Percentiles rank a stretch among this genome's conserved stretches.
phyloP scores from a whole-genome alignment of 306 rosid genomes.

The Cicer yamashitae region DNA sequence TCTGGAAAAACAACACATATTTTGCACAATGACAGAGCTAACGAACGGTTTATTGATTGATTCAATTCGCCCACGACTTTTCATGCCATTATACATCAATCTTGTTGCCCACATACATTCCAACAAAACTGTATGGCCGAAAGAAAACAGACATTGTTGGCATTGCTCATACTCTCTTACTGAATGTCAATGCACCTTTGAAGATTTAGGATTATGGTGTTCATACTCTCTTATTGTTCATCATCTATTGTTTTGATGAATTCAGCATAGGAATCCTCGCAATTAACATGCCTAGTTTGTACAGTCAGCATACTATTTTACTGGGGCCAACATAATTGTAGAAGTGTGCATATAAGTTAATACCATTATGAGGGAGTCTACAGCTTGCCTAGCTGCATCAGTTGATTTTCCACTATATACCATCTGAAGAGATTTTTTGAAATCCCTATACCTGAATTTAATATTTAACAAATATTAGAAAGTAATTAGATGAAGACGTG shows the following conservation, averaged over 20 bases:
- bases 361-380: conserved; percentile 77
- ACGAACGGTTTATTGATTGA: background rate
- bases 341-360: conserved; percentile 25
- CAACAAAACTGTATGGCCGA: background rate
- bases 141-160: background rate
- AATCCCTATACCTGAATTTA: conserved; percentile 82
- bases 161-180: background rate
- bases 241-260: background rate
- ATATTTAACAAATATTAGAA: conserved; percentile 36
- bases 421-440: conserved; percentile 83
- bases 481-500: conserved; percentile 22
- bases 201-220: background rate
- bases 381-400: conserved; percentile 80
- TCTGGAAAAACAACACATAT: background rate
- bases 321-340: conserved; percentile 28
- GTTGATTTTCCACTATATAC: conserved; percentile 63
- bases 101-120: background rate
- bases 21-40: background rate
- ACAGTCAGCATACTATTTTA: conserved; percentile 15
- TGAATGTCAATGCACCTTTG: background rate
- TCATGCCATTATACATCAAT: background rate
- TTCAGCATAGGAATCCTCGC: conserved; percentile 1
- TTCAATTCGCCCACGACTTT: background rate
- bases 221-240: background rate
- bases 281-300: background rate